Evolutionary conservation across 192 early-diverging fungal genomes (phyloP).

Genomic region (Phycomyces nitens): DNA sequence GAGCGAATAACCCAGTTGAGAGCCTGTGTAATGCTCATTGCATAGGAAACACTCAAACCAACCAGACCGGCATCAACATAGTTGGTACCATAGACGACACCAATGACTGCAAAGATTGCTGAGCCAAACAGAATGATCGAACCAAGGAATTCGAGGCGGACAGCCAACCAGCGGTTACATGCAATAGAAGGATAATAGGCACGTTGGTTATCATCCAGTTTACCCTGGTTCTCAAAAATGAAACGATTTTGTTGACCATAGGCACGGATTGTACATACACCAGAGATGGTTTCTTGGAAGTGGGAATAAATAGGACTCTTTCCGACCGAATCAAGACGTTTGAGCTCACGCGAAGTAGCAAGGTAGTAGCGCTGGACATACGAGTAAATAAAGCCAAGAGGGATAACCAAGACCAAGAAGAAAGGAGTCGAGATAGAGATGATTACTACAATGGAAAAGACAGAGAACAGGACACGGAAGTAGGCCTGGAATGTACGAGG

Average conservation of each 20-base stretch:
- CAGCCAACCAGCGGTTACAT: conserved; percentile 64
- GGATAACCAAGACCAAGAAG: conserved; percentile 47
- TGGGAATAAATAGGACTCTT: conserved; percentile 80
- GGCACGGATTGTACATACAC: conserved; percentile 65
- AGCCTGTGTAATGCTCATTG: conserved; percentile 72
- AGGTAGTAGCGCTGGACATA: conserved; percentile 63
- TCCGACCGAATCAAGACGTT: conserved; percentile 77
- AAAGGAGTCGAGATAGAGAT: conserved; percentile 43
- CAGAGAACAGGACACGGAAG: conserved; percentile 36
- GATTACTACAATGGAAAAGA: conserved; percentile 42
- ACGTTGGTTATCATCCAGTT: conserved; percentile 75
- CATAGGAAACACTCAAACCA: conserved; percentile 60
- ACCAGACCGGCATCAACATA: conserved; percentile 67
- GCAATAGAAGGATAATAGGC: conserved; percentile 75
- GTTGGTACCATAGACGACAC: conserved; percentile 46
- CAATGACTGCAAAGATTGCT: conserved; percentile 65
- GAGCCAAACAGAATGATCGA: conserved; percentile 77
- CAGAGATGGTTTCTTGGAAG: conserved; percentile 64
- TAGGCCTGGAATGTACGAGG: conserved; percentile 53
- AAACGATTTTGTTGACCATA: conserved; percentile 67
- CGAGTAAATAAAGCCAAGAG: conserved; percentile 42
- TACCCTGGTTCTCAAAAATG: conserved; percentile 60
- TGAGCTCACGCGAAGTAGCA: conserved; percentile 70
- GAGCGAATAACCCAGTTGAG: conserved; percentile 86
- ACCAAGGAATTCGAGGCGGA: conserved; percentile 80